Percentiles rank a stretch among this genome's conserved stretches.
Conservation (phyloP, 2,329 filamentous ascomycete genomes). For the Botrytis fragariae region DNA sequence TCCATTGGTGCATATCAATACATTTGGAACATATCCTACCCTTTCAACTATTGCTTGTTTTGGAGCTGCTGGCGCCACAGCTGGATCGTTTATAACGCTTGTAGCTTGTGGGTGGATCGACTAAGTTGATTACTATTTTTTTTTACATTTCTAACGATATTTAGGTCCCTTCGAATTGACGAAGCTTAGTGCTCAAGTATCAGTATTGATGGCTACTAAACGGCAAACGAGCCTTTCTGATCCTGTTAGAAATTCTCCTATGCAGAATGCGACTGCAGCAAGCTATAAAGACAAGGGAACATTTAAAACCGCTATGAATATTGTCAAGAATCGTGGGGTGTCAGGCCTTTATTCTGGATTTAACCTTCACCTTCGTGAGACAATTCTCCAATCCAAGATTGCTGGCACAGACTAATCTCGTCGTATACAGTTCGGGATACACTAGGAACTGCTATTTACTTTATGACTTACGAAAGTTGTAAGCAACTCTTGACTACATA, state of each 20-base stretch:
- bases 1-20: constrained; percentile 70
- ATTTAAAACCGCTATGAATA: constrained; percentile 70
- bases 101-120: constrained; percentile 64
- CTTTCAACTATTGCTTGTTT: constrained; percentile 73
- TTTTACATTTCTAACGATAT: constrained; percentile 21
- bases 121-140: background rate
- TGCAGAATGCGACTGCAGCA: constrained; percentile 42
- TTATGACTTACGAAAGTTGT: constrained; percentile 83
- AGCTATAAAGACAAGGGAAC: constrained; percentile 79
- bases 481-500: constrained; percentile 79
- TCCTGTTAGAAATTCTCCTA: constrained; percentile 29
- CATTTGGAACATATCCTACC: constrained; percentile 67
- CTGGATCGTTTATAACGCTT: constrained; percentile 75
- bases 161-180: constrained; percentile 80
- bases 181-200: constrained; percentile 85
- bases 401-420: constrained; percentile 14
- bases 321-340: constrained; percentile 71
- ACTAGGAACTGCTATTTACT: constrained; percentile 80
- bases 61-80: constrained; percentile 72
- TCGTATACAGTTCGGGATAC: constrained; percentile 67
- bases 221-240: constrained; percentile 43
- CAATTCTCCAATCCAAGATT: background rate
- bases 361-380: constrained; percentile 71
- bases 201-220: constrained; percentile 68
- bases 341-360: constrained; percentile 78